Evolutionary conservation across 2,329 filamentous ascomycete genomes (phyloP).

Genomic region (Fusarium burgessii): DNA sequence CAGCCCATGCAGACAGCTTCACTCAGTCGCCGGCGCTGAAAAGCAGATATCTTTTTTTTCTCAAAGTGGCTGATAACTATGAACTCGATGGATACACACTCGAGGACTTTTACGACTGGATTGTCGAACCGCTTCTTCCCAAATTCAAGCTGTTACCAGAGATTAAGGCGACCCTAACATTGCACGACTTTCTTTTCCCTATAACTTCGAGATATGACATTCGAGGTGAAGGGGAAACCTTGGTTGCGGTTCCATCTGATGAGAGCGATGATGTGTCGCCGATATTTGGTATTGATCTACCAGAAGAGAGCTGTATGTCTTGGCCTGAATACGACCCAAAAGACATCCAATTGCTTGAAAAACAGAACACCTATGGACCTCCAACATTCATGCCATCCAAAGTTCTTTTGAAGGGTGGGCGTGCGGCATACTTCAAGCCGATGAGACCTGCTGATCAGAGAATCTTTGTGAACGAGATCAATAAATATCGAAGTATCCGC

Average conservation of each 20-base stretch:
- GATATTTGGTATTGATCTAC: background rate
- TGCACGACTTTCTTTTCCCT: background rate
- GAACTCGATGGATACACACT: background rate
- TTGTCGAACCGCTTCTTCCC: background rate
- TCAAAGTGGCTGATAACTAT: background rate
- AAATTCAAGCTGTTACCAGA: background rate
- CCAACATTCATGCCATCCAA: background rate
- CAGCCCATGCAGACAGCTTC: background rate
- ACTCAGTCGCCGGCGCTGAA: background rate
- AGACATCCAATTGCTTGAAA: background rate
- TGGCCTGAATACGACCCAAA: background rate
- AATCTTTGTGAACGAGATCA: accelerated
- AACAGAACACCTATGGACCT: accelerated
- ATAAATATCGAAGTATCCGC: background rate
- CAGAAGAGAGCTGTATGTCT: background rate
- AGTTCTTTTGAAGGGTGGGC: background rate
- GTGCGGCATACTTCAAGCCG: background rate
- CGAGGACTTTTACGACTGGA: background rate
- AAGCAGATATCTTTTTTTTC: background rate
- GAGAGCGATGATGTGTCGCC: accelerated
- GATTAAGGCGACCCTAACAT: background rate
- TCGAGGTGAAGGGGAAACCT: background rate
- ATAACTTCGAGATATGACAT: background rate
- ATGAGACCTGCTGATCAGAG: background rate
- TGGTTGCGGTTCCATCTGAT: accelerated